Percentiles rank a stretch among this genome's conserved stretches.
Conservation (phyloP, 495 filamentous ascomycete species). For the Hyphodiscus hymeniophilus region DNA sequence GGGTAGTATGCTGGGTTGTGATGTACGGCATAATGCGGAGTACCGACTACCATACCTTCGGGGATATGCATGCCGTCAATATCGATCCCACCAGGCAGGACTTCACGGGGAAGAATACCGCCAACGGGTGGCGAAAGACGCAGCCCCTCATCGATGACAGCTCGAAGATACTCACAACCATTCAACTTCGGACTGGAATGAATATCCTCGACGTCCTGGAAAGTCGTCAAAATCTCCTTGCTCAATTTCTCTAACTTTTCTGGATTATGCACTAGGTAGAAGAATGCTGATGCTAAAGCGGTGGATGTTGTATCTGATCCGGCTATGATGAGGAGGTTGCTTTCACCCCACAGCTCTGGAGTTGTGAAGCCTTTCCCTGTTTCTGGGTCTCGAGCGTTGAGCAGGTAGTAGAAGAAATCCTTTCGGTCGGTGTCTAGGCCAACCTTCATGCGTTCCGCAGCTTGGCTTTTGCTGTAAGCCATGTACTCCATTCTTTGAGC, state of each 20-base stretch:
- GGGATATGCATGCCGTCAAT: slow-evolving; percentile 27
- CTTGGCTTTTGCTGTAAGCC: slow-evolving; percentile 24
- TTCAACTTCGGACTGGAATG: slow-evolving; percentile 13
- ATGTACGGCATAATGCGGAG: slow-evolving; percentile 47
- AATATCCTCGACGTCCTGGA: slow-evolving; percentile 44
- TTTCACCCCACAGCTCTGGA: slow-evolving; percentile 63
- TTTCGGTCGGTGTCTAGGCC: slow-evolving; percentile 51
- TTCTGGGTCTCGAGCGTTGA: slow-evolving; percentile 50
- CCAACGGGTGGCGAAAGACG: slow-evolving; percentile 60
- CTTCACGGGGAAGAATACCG: slow-evolving; percentile 51
- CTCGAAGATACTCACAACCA: slow-evolving; percentile 40
- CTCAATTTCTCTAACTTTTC: slow-evolving; percentile 38
- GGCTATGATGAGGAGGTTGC: slow-evolving; percentile 55
- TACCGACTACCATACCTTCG: slow-evolving; percentile 38
- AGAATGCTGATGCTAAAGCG: slow-evolving; percentile 54
- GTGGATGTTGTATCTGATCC: slow-evolving; percentile 58
- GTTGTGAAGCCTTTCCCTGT: slow-evolving; percentile 57
- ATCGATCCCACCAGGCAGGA: slow-evolving; percentile 46
- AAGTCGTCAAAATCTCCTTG: slow-evolving; percentile 40
- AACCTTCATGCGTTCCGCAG: slow-evolving; percentile 44
- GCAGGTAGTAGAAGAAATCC: slow-evolving; percentile 55
- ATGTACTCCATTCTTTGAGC: slow-evolving; percentile 5
- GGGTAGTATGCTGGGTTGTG: slow-evolving; percentile 46
- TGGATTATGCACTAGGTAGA: slow-evolving; percentile 56
- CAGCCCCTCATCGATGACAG: slow-evolving; percentile 64